Base-by-base conservation (phyloP, 202 grass and related monocot genomes). In the Schoenoplectus triqueter region DNA sequence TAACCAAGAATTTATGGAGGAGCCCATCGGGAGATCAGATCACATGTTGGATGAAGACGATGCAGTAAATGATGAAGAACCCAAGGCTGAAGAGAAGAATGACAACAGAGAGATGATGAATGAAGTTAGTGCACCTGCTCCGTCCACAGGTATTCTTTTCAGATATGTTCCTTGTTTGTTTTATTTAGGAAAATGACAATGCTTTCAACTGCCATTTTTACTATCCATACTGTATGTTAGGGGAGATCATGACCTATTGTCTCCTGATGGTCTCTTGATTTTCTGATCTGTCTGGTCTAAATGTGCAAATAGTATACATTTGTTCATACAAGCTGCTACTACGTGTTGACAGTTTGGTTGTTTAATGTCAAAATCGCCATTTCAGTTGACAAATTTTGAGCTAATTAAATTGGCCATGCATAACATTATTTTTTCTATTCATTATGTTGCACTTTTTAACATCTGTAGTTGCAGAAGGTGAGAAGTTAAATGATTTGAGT, bases 1-100 rank as follows among this genome's bases (percentile, higher is more conserved):
- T 71, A 99, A 99, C 86, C 93, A 99, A 87, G 96, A 99, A 73
- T 99, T 99, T 84, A 94, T 86, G 14, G 96, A 99, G 88, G 96
- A 99, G 82, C 82, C 84, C 79, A 87, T 91, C 73, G 91, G 84
- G 42, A 89, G 87, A 86, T 83, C 50, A 18, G 81, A 83, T 13
- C 65, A 31, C 31, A 31, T 41, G 65, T 76, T 85, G 87, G 96
- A 99, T 69, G 96, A 99, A 72, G 96, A 99, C 79, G 96, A 99
- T 46, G 66, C 90, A 86, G 89, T 75, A 85, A 96, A 94, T 85
- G 88, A 96, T 89, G 92, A 98, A 31, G 96, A 99, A 45, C 62
- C 44, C 15, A 99, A 92, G 77, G 84, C 75, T 55, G 93, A 94
- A 15, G 93, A 99, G 13, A 90, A 84, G 70, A 84, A 62, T 66